A percentile compares a stretch with the other conserved stretches of the same genome.
Conservation (phyloP, 1,139 yeast genomes). For the Suhomyces anneliseae region DNA sequence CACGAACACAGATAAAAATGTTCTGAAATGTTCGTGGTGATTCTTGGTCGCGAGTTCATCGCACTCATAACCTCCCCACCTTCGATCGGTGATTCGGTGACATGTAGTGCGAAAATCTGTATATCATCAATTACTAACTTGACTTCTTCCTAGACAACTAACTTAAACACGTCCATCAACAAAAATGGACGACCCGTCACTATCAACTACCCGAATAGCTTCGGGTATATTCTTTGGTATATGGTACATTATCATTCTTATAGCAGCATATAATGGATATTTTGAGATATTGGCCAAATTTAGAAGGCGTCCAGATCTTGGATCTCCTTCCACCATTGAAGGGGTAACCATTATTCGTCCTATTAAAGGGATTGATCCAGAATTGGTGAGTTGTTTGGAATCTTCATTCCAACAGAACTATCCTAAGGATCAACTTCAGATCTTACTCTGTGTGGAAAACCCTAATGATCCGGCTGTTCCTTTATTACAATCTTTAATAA, state of each 20-base stretch:
- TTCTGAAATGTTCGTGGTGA: no score
- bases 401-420: slow-evolving; percentile 71
- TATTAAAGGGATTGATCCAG: slow-evolving; percentile 80
- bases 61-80: background rate
- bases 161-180: background rate
- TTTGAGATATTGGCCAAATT: slow-evolving; percentile 44
- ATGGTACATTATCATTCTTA: slow-evolving; percentile 48
- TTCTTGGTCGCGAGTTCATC: background rate
- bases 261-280: slow-evolving; percentile 49
- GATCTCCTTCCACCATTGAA: slow-evolving; percentile 58
- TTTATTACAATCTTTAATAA: slow-evolving; percentile 50
- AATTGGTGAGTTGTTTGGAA: slow-evolving; percentile 64
- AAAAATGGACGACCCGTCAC: background rate
- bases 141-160: background rate
- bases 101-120: background rate
- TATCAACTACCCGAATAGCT: slow-evolving; percentile 11
- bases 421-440: slow-evolving; percentile 58
- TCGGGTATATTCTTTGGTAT: slow-evolving; percentile 24
- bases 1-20: no score
- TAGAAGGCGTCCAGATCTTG: slow-evolving; percentile 21
- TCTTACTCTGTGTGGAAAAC: slow-evolving; percentile 74
- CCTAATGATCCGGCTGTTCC: slow-evolving; percentile 64
- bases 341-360: slow-evolving; percentile 86
- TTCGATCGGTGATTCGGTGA: background rate
- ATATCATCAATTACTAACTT: background rate